Base-by-base conservation (phyloP, 1,139 yeast species). In the Yamadazyma trypodendri region DNA sequence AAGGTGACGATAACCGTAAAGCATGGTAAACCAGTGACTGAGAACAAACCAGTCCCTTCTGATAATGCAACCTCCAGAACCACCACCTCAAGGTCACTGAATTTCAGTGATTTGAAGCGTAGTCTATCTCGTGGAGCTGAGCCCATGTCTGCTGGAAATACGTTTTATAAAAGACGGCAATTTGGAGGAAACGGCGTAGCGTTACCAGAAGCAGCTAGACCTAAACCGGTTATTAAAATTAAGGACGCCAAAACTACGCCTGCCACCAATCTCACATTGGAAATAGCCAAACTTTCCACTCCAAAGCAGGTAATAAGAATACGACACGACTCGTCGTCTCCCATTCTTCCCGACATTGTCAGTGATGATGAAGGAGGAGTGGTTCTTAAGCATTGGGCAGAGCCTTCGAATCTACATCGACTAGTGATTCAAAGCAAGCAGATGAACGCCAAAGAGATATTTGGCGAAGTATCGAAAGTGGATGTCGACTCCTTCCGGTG, bases 391-490 rank as follows among this genome's bases (percentile, higher is more conserved):
- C 75, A 74, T 28, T 86, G 95, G 95, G 95, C 92, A 1, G 71
- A 74, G 40, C 72, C 87, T 0, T 84, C 87, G 1, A 80, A 75
- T 42, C 64, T 84, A 32, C 71, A 74, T 29, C 63, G 63, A 37
- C 63, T 74, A 28, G 65, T 87, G 31, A 57, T 71, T 31, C 62
- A 68, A 34, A 95, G 86, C 55, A 78, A 75, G 44, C 59, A 62
- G 14, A 63, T 83, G 41, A 84, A 89, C 54, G 96, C 96, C 0
- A 78, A 73, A 38, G 56, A 72, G 3, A 76, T 89, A 1, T 89
- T 90, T 66, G 96, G 96, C 0, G 84, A 86, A 11, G 75, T 84
- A 18, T 84, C 86, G 0, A 79, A 80, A 3, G 61, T 86, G 8
- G 35, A 40, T 31, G 13, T 31, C 14, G 39, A 39, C 15, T 33